Base-by-base conservation (phyloP, 2,329 filamentous ascomycete genomes). In the Lecanicillium sp. region DNA sequence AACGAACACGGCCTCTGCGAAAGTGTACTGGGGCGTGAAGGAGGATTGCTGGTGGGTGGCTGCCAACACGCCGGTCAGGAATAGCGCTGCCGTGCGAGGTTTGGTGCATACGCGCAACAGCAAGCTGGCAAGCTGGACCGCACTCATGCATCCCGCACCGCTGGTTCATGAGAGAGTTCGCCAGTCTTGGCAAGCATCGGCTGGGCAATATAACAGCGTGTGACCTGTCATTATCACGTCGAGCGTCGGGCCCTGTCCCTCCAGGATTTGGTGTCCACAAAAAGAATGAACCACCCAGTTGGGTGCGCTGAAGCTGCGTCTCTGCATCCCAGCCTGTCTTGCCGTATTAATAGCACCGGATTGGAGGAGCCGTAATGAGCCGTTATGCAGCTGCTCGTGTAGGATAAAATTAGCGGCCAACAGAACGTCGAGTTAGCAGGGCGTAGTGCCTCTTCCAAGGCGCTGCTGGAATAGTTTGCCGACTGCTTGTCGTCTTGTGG, bases 181-280 rank as follows among this genome's bases (percentile, higher is more conserved):
- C 44, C 20, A 19, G 27, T 26, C 44, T 47, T 47, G 44, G 44
- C 44, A n/a, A 33, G 29, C 19, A 47, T 40, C 24, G n/a, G 20
- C 21, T 47, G 36, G 44, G 30, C 15, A 41, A 33, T 40, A 26
- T 39, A 19, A 15, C 36, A 47, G 37, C 36, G 36, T 47, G 29
- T 47, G 44, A 47, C 44, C 29, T 47, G 44, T 47, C 44, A 47
- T 40, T 40, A 32, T 26, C 27, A 33, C 11, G 44, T 15, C 27
- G 35, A 29, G n/a, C 11, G 24, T 12, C 19, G 19, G 33, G 19
- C 24, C 29, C 11, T 12, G 26, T 23, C 14, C 12, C n/a, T 32
- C 26, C 17, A 23, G 35, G 19, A 29, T 30, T 23, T 8, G 6
- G 29, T 47, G 44, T 11, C 44, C 44, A 47, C 44, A 47, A 47